Evolutionary conservation across 352 stramenopile genomes (phyloP).

Genomic region (Globisporangium echinulatum): DNA sequence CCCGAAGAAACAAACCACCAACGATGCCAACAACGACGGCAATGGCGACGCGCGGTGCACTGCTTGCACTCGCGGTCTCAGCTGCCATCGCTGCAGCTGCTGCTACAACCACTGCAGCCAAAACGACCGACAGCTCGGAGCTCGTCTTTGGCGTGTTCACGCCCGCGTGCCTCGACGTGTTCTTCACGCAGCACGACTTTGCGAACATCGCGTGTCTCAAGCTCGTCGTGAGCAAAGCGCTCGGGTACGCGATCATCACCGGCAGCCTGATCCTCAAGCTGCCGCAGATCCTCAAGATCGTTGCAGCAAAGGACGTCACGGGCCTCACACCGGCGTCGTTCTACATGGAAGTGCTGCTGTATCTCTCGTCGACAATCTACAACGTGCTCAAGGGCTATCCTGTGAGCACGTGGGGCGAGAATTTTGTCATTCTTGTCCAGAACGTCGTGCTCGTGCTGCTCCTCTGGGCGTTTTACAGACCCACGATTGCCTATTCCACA

Average conservation of each 20-base stretch:
- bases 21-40: background rate
- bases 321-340: conserved; percentile 81
- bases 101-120: conserved; percentile 1
- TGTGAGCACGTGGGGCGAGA: conserved; percentile 83
- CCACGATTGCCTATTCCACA: conserved; percentile 43
- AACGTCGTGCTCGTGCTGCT: conserved; percentile 81
- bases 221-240: conserved; percentile 70
- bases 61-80: background rate
- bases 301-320: conserved; percentile 72
- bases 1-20: too few species aligned
- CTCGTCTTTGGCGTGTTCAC: conserved; percentile 70
- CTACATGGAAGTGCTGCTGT: conserved; percentile 86
- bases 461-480: conserved; percentile 63
- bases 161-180: conserved; percentile 72
- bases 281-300: conserved; percentile 87
- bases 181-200: conserved; percentile 79
- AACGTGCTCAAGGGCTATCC: conserved; percentile 81
- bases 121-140: conserved; percentile 20
- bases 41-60: background rate
- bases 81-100: conserved; percentile 6
- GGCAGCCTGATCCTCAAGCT: conserved; percentile 84
- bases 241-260: conserved; percentile 86
- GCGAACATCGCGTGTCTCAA: conserved; percentile 80
- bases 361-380: conserved; percentile 77
- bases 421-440: conserved; percentile 79